These are phyloP conservation scores for Diplodia intermedia DNA, from an alignment of 2,329 filamentous ascomycete genomes.

Conservation along the genomic window DNA sequence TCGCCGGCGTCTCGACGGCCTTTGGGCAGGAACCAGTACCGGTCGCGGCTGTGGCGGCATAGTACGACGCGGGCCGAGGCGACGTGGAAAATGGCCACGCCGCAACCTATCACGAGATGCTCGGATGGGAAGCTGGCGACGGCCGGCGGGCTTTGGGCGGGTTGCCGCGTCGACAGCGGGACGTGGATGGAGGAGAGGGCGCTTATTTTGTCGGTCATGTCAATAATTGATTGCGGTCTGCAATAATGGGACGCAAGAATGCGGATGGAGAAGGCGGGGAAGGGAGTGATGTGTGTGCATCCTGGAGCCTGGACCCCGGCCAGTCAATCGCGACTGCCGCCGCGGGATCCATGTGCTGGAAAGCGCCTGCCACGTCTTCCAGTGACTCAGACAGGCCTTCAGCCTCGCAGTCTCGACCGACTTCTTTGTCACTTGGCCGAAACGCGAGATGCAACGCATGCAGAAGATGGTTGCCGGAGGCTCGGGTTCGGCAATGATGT, in stretches of 20 bases:
- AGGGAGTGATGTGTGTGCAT: too few relatives aligned
- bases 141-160: conserved; percentile 5
- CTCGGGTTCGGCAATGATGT: neutral
- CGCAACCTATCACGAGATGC: conserved; percentile 44
- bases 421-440: too few relatives aligned
- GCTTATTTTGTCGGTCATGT: neutral
- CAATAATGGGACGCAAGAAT: too few relatives aligned
- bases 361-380: too few relatives aligned
- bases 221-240: too few relatives aligned
- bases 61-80: conserved; percentile 55
- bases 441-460: too few relatives aligned
- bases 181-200: neutral
- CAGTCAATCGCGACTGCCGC: too few relatives aligned
- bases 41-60: conserved; percentile 52
- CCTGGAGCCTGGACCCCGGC: too few relatives aligned
- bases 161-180: neutral
- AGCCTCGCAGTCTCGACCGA: too few relatives aligned
- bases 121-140: conserved; percentile 25
- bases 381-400: too few relatives aligned
- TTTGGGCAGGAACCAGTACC: conserved; percentile 59
- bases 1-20: conserved; percentile 57
- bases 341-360: too few relatives aligned
- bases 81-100: conserved; percentile 60
- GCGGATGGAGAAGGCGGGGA: too few relatives aligned
- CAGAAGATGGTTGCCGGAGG: neutral